Evolutionary conservation across 2,329 filamentous ascomycete species (phyloP).

Genomic region (Elsinoe australis): DNA sequence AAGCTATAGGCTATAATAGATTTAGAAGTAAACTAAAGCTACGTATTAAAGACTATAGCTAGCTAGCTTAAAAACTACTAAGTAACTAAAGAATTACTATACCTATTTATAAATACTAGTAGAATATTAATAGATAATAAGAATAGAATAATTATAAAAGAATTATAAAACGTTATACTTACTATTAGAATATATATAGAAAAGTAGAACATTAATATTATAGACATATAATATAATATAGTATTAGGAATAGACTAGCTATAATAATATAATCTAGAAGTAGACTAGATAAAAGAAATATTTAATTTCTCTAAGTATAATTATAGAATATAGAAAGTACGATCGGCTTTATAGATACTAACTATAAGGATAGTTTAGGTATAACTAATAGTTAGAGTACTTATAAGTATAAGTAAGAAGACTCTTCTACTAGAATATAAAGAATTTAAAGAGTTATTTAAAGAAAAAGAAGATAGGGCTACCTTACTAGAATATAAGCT

Average conservation of each 20-base stretch:
- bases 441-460: conserved; percentile 1
- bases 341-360: background rate
- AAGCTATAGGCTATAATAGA: background rate
- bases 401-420: background rate
- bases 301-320: background rate
- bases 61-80: background rate
- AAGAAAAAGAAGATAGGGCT: background rate
- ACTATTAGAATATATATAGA: background rate
- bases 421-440: background rate
- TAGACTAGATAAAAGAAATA: background rate
- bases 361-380: background rate
- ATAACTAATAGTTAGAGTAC: background rate
- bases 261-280: background rate
- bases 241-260: conserved; percentile 1
- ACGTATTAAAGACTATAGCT: background rate
- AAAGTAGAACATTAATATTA: background rate
- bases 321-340: background rate
- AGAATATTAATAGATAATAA: background rate
- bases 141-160: conserved; percentile 1
- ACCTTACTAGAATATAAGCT: background rate
- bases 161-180: background rate
- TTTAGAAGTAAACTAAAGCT: background rate
- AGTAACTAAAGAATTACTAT: background rate
- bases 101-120: background rate
- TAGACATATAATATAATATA: background rate